phyloP scores from a whole-genome alignment of 2,329 filamentous ascomycete species.

The Microcyclospora tardicrescens region DNA sequence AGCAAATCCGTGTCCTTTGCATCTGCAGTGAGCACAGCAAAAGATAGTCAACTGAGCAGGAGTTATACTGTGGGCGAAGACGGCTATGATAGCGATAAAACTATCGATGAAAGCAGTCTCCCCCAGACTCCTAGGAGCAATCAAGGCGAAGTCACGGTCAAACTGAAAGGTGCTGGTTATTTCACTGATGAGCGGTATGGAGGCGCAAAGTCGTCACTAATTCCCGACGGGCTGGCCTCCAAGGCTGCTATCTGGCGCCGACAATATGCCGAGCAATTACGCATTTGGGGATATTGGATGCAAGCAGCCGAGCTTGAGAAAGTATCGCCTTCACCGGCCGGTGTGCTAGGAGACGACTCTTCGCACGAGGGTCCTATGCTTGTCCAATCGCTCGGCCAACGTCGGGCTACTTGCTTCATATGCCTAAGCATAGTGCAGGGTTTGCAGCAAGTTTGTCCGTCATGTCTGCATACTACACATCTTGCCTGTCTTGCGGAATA shows the following conservation, averaged over 20 bases:
- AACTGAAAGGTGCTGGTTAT: constrained; percentile 42
- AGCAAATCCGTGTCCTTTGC: constrained; percentile 26
- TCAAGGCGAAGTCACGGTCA: constrained; percentile 31
- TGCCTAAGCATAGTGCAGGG: constrained; percentile 15
- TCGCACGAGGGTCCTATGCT: neutral
- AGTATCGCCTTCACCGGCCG: constrained; percentile 33
- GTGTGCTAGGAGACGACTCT: neutral
- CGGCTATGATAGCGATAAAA: constrained; percentile 21
- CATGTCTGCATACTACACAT: constrained; percentile 19
- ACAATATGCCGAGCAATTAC: constrained; percentile 45
- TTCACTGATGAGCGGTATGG: constrained; percentile 39
- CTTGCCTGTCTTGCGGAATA: constrained; percentile 13
- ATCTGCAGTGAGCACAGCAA: constrained; percentile 20
- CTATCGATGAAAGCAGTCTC: constrained; percentile 24
- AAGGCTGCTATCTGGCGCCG: constrained; percentile 41
- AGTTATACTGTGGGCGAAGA: constrained; percentile 14
- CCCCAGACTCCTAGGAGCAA: constrained; percentile 21
- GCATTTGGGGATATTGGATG: constrained; percentile 44
- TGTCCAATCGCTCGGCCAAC: neutral
- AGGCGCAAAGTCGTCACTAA: constrained; percentile 32
- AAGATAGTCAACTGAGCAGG: constrained; percentile 20
- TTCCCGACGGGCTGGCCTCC: constrained; percentile 36
- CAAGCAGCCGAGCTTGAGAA: constrained; percentile 47
- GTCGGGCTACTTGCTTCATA: constrained; percentile 14
- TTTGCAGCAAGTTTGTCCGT: constrained; percentile 18